Evolutionary conservation across 148 eudicot species (phyloP).

Genomic region (Vaccinium vitisidaea): DNA sequence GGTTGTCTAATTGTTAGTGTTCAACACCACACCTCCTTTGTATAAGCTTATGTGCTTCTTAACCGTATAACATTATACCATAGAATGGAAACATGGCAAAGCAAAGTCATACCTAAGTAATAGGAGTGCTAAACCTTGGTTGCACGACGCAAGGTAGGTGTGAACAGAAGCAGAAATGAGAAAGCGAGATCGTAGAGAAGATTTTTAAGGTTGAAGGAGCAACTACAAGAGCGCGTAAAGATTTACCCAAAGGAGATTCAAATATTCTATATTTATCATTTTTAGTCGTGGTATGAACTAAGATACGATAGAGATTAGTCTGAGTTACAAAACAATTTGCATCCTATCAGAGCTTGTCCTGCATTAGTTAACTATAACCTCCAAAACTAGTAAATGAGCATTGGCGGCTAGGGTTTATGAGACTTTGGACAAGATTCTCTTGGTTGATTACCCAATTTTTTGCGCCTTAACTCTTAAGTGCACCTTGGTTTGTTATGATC

Average conservation of each 20-base stretch:
- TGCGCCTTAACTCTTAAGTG: too few relatives aligned
- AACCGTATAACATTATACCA: not conserved
- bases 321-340: too few relatives aligned
- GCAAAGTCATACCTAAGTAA: not conserved
- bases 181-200: not conserved
- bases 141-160: not conserved
- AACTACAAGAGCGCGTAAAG: not conserved
- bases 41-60: not conserved
- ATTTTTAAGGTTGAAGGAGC: not conserved
- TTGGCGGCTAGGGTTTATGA: too few relatives aligned
- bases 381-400: too few relatives aligned
- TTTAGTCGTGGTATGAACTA: not conserved
- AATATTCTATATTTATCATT: not conserved
- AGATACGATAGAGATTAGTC: not conserved
- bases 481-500: too few relatives aligned
- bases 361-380: too few relatives aligned
- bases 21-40: not conserved
- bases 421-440: too few relatives aligned
- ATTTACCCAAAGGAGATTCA: not conserved
- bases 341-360: too few relatives aligned
- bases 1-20: not conserved
- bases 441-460: too few relatives aligned
- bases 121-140: not conserved
- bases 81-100: not conserved
- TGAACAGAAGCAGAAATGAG: not conserved